Conservation (phyloP, 2,329 filamentous ascomycete species). For the Lasiodiplodia sp. region DNA sequence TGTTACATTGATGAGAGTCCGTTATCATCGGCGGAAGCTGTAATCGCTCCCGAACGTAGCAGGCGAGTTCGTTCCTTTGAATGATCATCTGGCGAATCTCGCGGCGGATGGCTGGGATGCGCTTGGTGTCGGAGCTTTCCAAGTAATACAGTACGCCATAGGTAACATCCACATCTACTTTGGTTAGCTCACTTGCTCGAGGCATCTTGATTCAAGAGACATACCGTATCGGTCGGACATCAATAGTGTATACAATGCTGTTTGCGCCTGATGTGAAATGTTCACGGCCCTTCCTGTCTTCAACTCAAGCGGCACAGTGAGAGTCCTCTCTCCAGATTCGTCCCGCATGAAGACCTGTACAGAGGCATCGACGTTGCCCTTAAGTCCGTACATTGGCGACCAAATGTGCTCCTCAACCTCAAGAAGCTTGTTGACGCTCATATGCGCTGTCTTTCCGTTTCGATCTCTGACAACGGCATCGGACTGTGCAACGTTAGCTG, state of each 20-base stretch:
- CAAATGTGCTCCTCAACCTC: constrained; percentile 98
- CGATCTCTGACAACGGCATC: constrained; percentile 81
- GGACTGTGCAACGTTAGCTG: constrained; percentile 53
- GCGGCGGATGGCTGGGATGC: constrained; percentile 83
- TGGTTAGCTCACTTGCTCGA: constrained; percentile 27
- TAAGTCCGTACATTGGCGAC: constrained; percentile 97
- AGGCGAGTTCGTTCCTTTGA: constrained; percentile 88
- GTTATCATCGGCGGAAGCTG: constrained; percentile 87
- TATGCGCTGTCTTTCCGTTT: constrained; percentile 75
- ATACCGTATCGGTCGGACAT: constrained; percentile 86
- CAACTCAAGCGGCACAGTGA: constrained; percentile 92
- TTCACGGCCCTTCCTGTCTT: constrained; percentile 88
- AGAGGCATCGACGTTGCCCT: constrained; percentile 97
- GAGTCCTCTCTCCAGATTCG: constrained; percentile 67
- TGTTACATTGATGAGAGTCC: constrained; percentile 80
- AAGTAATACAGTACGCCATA: constrained; percentile 96
- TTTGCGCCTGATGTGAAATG: constrained; percentile 87
- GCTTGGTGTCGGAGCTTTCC: constrained; percentile 84
- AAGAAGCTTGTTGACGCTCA: constrained; percentile 91
- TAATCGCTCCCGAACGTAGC: constrained; percentile 81
- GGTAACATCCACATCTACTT: constrained; percentile 79
- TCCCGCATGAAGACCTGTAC: constrained; percentile 86
- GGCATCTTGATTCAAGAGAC: constrained; percentile 29
- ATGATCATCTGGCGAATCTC: constrained; percentile 97
- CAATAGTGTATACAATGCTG: constrained; percentile 89